Base-by-base conservation (phyloP, 371 early-diverging fungal species). In the Coemansia sp. region DNA sequence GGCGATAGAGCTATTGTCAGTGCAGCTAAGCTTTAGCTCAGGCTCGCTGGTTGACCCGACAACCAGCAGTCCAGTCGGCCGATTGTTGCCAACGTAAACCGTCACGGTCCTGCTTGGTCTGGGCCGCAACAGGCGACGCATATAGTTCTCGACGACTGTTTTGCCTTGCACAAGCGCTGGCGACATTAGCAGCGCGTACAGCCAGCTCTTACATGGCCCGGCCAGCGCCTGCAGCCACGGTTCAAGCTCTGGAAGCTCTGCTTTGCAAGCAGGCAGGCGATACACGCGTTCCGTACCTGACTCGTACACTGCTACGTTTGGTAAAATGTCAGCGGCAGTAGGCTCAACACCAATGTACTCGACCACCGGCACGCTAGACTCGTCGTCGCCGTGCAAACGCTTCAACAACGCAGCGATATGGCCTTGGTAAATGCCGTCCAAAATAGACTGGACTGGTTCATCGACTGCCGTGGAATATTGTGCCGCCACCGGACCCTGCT, bases 401-500 rank as follows among this genome's bases (percentile, higher is more conserved):
- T 82, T 79, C 81, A 90, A 84, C 69, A 94, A 81, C 57, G 85
- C 84, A n/a, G 80, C 81, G 57, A 94, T 88, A 57, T 93, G 93
- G 49, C 87, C 88, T 20, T 82, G 74, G 80, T 93, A 90, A 47
- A 95, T 91, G 48, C 84, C 85, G 69, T 89, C 93, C 50, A 95
- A 81, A 60, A 95, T 92, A 34, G 92, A 92, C 63, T 87, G 88
- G 47, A 93, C 93, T 10, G 96, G 96, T 77, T 92, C 90, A 68
- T 95, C 87, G 14, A 84, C 87, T 51, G 83, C 82, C 60, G 82
- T 88, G 38, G 91, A 83, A 66, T 92, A 89, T 49, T 84, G 84
- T 53, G 84, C 94, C 59, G 97, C 93, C 26, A 93, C 87, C 52
- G 95, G 95, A 48, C 97, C 97, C 65, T 95, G 95, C 57, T 94